phyloP scores from a whole-genome alignment of 495 filamentous ascomycete genomes.

The Acidomyces sp. region DNA sequence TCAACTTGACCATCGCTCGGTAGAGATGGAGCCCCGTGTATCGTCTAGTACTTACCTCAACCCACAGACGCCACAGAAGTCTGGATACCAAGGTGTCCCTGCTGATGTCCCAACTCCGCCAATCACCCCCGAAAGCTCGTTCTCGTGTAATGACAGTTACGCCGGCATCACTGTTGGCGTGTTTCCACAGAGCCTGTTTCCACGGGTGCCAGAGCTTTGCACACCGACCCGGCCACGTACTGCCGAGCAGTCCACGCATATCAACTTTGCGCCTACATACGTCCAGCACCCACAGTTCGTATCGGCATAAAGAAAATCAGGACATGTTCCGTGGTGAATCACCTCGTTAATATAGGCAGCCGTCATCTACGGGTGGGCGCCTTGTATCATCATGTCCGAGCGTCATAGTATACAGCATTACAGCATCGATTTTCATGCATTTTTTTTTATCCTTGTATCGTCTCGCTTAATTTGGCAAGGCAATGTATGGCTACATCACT shows the following conservation, averaged over 20 bases:
- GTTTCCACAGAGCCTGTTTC: conserved; percentile 15
- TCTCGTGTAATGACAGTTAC: conserved; percentile 16
- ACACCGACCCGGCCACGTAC: conserved; percentile 27
- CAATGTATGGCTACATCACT: not conserved
- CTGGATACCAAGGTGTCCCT: conserved; percentile 48
- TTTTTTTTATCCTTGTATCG: conserved; percentile 1
- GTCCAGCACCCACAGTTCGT: conserved; percentile 22
- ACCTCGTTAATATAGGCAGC: not conserved
- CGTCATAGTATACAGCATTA: too few species aligned
- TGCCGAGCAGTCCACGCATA: conserved; percentile 18
- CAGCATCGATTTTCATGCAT: conserved; percentile 15
- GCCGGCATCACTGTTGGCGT: too few species aligned
- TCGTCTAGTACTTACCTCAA: conserved; percentile 37
- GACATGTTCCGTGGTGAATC: not conserved
- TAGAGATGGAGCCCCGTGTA: conserved; percentile 34
- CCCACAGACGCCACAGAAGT: conserved; percentile 79
- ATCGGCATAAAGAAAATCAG: conserved; percentile 3
- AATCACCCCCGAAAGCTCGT: conserved; percentile 68
- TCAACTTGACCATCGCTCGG: too few species aligned
- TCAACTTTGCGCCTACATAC: conserved; percentile 13
- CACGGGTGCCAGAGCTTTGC: conserved; percentile 16
- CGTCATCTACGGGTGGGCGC: too few species aligned
- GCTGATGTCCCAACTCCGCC: conserved; percentile 88
- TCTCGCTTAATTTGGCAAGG: not conserved
- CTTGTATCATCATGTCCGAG: conserved; percentile 22